phyloP scores from a whole-genome alignment of 108 stramenopile genomes.

The Skeletonema marinoi region DNA sequence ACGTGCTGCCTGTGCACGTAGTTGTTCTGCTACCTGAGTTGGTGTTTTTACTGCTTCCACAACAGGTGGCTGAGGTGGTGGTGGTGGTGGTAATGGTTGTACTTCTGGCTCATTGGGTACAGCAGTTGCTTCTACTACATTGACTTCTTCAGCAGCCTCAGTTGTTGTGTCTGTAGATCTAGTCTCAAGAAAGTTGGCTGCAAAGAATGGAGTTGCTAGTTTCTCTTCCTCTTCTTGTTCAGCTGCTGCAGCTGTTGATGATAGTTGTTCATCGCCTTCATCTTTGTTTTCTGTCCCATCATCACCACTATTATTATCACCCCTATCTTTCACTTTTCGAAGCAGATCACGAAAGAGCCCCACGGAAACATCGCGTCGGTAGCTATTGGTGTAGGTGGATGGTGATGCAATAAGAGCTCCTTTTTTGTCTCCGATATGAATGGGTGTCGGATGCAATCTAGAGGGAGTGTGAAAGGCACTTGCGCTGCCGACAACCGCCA shows the following conservation, averaged over 20 bases:
- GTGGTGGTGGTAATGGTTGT: neutral
- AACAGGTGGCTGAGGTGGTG: neutral
- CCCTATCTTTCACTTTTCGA: constrained; percentile 16
- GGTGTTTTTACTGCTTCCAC: neutral
- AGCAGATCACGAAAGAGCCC: constrained; percentile 35
- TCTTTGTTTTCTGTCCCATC: neutral
- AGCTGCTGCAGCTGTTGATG: neutral
- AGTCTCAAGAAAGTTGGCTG: neutral
- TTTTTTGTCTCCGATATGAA: neutral
- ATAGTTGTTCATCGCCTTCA: neutral
- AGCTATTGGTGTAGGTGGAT: neutral
- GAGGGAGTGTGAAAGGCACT: neutral
- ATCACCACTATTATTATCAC: neutral
- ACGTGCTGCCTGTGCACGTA: constrained; percentile 61
- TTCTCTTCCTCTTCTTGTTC: constrained; percentile 1
- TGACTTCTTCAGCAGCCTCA: neutral
- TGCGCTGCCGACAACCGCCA: neutral
- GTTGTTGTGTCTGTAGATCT: neutral
- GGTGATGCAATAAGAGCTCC: neutral
- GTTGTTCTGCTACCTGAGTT: constrained; percentile 35
- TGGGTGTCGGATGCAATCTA: neutral
- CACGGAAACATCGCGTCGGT: constrained; percentile 23
- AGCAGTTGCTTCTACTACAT: neutral
- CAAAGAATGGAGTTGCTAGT: neutral
- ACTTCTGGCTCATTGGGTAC: neutral